These are phyloP conservation scores for Coprinopsis strossmayeri DNA, from an alignment of 768 basidiomycete genomes.

Conservation along the genomic window DNA sequence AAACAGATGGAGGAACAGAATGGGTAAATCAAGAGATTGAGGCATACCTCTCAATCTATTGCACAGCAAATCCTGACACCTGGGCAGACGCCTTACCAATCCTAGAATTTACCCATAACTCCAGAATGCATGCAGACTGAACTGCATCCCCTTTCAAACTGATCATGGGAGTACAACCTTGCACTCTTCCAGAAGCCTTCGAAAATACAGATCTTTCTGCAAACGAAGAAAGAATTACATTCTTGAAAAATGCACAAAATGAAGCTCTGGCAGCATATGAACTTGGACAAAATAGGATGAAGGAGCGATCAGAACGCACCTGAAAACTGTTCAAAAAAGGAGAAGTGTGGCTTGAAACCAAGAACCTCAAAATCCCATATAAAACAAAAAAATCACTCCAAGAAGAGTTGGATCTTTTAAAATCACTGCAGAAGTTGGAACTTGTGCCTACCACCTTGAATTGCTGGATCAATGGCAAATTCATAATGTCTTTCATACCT, in stretches of 20 bases:
- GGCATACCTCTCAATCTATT: constrained; percentile 14
- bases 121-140: constrained; percentile 9
- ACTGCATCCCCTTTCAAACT: constrained; percentile 17
- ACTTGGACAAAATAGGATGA: constrained; percentile 6
- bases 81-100: constrained; percentile 11
- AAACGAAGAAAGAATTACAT: constrained; percentile 1
- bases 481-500: constrained; percentile 6
- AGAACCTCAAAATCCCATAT: background rate
- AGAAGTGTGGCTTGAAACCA: constrained; percentile 1
- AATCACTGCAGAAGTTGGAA: constrained; percentile 8
- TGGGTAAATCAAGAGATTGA: constrained; percentile 18
- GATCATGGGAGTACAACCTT: constrained; percentile 9
- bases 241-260: constrained; percentile 4
- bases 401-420: background rate
- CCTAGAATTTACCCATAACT: constrained; percentile 17
- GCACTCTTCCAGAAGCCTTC: constrained; percentile 6
- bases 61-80: constrained; percentile 12
- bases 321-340: constrained; percentile 5
- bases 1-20: constrained; percentile 19
- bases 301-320: background rate
- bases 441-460: constrained; percentile 12
- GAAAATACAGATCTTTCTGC: constrained; percentile 6
- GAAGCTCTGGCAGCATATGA: constrained; percentile 15
- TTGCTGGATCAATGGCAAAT: constrained; percentile 14
- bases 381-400: constrained; percentile 5